Evolutionary conservation across 305 asterid genomes (phyloP).

Genomic region (Petunia hybrid): DNA sequence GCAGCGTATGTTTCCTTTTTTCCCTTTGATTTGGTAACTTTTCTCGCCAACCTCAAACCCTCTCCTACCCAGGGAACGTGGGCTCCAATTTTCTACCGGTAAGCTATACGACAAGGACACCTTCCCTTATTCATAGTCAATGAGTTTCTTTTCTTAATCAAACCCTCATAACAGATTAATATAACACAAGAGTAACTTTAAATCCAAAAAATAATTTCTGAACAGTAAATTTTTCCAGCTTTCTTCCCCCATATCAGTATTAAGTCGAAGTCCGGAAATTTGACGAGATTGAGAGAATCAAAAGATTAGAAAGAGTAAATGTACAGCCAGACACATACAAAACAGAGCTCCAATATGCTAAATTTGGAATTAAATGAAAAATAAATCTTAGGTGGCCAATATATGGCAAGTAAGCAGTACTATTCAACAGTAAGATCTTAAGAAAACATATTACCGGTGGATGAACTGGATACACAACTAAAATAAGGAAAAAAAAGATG

Average conservation of each 20-base stretch:
- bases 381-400: not conserved
- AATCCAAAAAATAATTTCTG: not conserved
- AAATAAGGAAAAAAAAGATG: not conserved
- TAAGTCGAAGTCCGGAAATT: not conserved
- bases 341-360: not conserved
- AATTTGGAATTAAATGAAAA: not conserved
- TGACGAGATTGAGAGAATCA: not conserved
- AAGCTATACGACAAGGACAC: slow-evolving; percentile 14
- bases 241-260: not conserved
- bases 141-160: not conserved
- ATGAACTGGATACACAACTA: not conserved
- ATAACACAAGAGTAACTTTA: not conserved
- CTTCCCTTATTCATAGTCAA: not conserved
- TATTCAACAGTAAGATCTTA: not conserved
- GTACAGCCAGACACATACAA: not conserved
- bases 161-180: not conserved
- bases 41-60: not conserved
- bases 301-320: not conserved
- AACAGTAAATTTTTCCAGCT: not conserved
- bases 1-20: not conserved
- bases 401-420: not conserved
- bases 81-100: not conserved
- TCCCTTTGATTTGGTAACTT: not conserved
- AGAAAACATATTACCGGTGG: not conserved
- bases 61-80: too few relatives aligned